phyloP scores from a whole-genome alignment of 495 filamentous ascomycete species.

The Darksidea phi region DNA sequence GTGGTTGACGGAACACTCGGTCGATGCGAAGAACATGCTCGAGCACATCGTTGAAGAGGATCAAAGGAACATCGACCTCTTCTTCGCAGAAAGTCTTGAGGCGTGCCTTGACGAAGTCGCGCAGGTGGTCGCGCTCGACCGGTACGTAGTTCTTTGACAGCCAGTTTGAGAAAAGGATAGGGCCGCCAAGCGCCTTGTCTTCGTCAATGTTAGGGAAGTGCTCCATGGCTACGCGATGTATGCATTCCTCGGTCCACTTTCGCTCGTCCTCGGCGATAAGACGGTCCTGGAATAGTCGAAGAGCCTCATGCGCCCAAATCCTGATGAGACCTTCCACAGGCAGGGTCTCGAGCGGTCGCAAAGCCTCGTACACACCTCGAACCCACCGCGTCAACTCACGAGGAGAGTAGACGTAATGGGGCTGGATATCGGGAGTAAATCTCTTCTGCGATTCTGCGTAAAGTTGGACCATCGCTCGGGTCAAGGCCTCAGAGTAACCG shows the following conservation, averaged over 20 bases:
- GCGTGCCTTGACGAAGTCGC: constrained; percentile 95
- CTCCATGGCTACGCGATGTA: constrained; percentile 79
- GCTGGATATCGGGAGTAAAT: constrained; percentile 94
- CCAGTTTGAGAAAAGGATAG: constrained; percentile 98
- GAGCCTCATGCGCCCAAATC: constrained; percentile 96
- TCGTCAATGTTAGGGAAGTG: constrained; percentile 93
- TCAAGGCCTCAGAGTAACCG: constrained; percentile 89
- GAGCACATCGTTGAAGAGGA: constrained; percentile 96
- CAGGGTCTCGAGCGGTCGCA: constrained; percentile 83
- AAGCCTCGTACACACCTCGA: constrained; percentile 93
- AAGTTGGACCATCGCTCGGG: constrained; percentile 96
- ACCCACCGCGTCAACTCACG: constrained; percentile 97
- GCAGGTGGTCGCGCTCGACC: constrained; percentile 87
- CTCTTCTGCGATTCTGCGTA: constrained; percentile 90
- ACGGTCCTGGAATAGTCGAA: constrained; percentile 95
- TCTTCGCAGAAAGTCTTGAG: constrained; percentile 98
- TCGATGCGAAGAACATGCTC: constrained; percentile 98
- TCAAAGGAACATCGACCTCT: constrained; percentile 96
- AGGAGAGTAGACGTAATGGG: constrained; percentile 98
- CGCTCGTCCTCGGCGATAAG: constrained; percentile 92
- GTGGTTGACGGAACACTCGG: constrained; percentile 95
- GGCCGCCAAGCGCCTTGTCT: constrained; percentile 80
- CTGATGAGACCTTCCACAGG: constrained; percentile 88
- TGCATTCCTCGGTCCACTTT: constrained; percentile 86
- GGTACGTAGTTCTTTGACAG: constrained; percentile 98